Conservation (phyloP, 768 basidiomycete species). For the Punctularia strigosozonata region DNA sequence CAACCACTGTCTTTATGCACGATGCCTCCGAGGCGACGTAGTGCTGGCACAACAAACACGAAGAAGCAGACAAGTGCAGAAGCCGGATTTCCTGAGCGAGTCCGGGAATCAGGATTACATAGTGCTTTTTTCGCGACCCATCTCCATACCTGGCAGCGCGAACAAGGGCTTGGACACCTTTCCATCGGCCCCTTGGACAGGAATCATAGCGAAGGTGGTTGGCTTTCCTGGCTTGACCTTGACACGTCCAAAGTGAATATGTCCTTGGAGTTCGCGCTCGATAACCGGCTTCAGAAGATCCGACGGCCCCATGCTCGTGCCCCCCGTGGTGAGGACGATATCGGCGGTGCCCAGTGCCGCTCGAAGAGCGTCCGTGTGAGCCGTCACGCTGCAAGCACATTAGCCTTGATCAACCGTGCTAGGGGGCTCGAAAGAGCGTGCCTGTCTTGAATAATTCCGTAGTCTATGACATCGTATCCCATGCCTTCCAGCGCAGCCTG, state of each 20-base stretch:
- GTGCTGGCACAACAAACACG: constrained; percentile 73
- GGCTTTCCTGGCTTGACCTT: constrained; percentile 70
- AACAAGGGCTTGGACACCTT: constrained; percentile 50
- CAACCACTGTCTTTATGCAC: constrained; percentile 29
- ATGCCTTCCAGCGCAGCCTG: constrained; percentile 55
- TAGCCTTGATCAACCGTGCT: not conserved
- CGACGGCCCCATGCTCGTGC: constrained; percentile 84
- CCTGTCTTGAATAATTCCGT: constrained; percentile 74
- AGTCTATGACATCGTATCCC: constrained; percentile 68
- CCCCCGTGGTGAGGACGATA: constrained; percentile 75
- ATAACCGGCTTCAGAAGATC: constrained; percentile 85
- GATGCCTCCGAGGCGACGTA: constrained; percentile 61
- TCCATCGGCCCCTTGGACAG: constrained; percentile 21
- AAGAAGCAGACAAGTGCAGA: constrained; percentile 81
- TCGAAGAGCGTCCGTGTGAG: constrained; percentile 46
- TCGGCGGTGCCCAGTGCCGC: constrained; percentile 54
- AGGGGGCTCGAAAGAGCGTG: constrained; percentile 20
- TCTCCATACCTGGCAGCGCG: constrained; percentile 78
- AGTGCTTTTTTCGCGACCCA: no score
- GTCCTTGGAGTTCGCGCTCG: constrained; percentile 65
- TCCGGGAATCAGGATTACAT: no score
- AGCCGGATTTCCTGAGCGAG: constrained; percentile 86
- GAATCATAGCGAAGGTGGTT: constrained; percentile 80
- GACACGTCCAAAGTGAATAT: constrained; percentile 78
- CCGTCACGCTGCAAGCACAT: constrained; percentile 30